Conservation (phyloP, 306 rosid species). For the Quercus bicolor region DNA sequence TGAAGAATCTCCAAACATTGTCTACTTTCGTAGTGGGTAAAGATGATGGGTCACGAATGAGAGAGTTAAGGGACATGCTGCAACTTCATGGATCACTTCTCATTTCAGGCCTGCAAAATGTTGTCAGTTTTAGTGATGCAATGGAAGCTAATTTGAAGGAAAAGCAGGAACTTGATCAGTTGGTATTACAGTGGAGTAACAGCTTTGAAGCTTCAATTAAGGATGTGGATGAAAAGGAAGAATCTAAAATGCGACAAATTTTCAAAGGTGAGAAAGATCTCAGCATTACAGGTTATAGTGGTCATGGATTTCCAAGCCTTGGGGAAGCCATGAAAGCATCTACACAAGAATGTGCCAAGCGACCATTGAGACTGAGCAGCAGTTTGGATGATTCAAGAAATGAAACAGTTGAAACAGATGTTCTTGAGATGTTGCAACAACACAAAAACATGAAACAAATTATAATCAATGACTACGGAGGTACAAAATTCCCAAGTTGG, state of each 20-base stretch:
- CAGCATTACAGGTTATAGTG: constrained; percentile 3
- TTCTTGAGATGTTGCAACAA: constrained; percentile 37
- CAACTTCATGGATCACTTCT: constrained; percentile 28
- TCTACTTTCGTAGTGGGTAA: constrained; percentile 25
- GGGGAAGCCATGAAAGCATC: constrained; percentile 18
- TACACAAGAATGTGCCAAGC: not conserved
- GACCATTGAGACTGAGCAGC: not conserved
- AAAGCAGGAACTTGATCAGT: constrained; percentile 21
- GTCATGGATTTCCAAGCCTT: constrained; percentile 16
- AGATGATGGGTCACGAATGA: constrained; percentile 20
- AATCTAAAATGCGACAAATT: not conserved
- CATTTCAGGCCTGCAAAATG: constrained; percentile 27
- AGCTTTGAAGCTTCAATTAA: not conserved
- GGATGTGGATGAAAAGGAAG: constrained; percentile 1
- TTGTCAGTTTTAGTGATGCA: constrained; percentile 25
- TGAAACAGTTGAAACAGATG: constrained; percentile 20
- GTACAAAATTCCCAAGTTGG: constrained; percentile 30
- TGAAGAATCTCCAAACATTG: constrained; percentile 30
- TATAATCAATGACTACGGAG: constrained; percentile 27
- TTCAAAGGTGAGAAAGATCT: not conserved
- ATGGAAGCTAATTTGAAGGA: constrained; percentile 33
- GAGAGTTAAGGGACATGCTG: constrained; percentile 13
- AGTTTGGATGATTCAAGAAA: constrained; percentile 21
- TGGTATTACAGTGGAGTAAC: constrained; percentile 27
- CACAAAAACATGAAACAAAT: constrained; percentile 16